Evolutionary conservation across 2,329 filamentous ascomycete genomes (phyloP).

Genomic region (Aaosphaeria arxii): DNA sequence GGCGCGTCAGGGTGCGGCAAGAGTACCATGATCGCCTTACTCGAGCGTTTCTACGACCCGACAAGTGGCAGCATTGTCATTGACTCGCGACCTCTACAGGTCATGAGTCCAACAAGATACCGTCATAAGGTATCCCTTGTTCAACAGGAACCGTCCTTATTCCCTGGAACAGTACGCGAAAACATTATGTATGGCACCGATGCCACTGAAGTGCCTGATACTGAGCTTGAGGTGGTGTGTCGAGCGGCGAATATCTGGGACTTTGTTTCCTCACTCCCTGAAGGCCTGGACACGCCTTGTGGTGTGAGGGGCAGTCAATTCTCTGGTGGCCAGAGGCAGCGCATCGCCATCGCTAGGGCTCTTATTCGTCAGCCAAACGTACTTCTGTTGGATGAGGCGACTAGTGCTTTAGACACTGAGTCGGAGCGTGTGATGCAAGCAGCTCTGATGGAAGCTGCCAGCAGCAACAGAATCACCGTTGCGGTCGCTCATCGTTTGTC

Average conservation of each 20-base stretch:
- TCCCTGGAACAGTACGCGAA: slow-evolving; percentile 86
- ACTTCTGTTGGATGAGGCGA: slow-evolving; percentile 47
- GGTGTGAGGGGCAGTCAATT: slow-evolving; percentile 32
- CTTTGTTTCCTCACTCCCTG: slow-evolving; percentile 30
- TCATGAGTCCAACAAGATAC: slow-evolving; percentile 76
- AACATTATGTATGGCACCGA: slow-evolving; percentile 73
- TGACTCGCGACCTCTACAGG: slow-evolving; percentile 70
- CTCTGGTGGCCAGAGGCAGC: slow-evolving; percentile 85
- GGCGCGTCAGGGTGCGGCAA: slow-evolving; percentile 93
- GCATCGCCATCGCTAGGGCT: slow-evolving; percentile 88
- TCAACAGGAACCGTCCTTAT: slow-evolving; percentile 89
- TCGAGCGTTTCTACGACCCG: slow-evolving; percentile 94
- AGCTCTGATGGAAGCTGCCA: slow-evolving; percentile 71
- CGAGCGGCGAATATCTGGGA: slow-evolving; percentile 53
- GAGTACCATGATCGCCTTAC: slow-evolving; percentile 82
- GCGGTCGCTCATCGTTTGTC: slow-evolving; percentile 88
- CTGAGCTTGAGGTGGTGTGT: slow-evolving; percentile 67
- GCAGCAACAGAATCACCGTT: slow-evolving; percentile 78
- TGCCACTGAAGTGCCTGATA: slow-evolving; percentile 45
- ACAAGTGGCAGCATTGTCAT: slow-evolving; percentile 74
- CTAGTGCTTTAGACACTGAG: slow-evolving; percentile 33
- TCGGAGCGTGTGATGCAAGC: slow-evolving; percentile 74
- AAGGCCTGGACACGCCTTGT: slow-evolving; percentile 53
- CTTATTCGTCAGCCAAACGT: slow-evolving; percentile 89
- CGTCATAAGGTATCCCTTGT: slow-evolving; percentile 81